These are phyloP conservation scores for Tetradesmus obliquus DNA, from an alignment of 139 green algal genomes.

Conservation along the genomic window DNA sequence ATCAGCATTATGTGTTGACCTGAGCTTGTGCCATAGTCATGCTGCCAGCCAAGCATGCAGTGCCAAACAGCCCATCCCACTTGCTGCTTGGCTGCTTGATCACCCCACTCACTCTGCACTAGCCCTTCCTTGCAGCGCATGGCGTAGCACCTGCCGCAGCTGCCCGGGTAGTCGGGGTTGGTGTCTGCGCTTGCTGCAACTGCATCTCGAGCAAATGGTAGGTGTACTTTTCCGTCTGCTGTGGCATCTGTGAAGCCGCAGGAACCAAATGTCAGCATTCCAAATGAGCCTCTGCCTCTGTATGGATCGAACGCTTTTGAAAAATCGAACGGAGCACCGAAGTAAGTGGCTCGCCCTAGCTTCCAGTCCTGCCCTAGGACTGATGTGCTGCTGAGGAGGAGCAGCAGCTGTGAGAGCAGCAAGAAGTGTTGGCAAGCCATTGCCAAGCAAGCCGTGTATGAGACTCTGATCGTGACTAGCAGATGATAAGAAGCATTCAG, in stretches of 20 bases:
- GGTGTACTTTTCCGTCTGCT: neutral
- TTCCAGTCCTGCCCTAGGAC: conserved; percentile 2
- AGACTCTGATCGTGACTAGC: neutral
- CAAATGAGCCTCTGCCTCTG: conserved; percentile 39
- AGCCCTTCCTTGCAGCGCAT: conserved; percentile 40
- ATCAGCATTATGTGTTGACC: too few relatives aligned
- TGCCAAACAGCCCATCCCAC: too few relatives aligned
- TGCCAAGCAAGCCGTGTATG: neutral
- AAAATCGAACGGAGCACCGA: neutral
- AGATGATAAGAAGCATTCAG: neutral
- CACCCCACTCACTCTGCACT: conserved; percentile 4
- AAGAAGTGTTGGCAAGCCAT: neutral
- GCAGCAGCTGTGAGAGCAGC: neutral
- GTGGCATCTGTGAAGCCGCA: conserved; percentile 36
- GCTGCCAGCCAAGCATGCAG: too few relatives aligned
- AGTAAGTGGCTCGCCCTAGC: conserved; percentile 31
- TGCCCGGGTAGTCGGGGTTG: conserved; percentile 47
- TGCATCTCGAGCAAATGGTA: conserved; percentile 32
- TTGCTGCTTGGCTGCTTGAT: too few relatives aligned
- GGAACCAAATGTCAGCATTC: conserved; percentile 14
- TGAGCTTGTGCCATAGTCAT: too few relatives aligned
- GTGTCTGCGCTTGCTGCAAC: conserved; percentile 36
- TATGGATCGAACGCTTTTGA: conserved; percentile 10
- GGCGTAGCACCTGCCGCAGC: conserved; percentile 50
- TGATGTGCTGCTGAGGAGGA: neutral